phyloP scores from a whole-genome alignment of 495 filamentous ascomycete species.

The Aspergillus taichungensis region DNA sequence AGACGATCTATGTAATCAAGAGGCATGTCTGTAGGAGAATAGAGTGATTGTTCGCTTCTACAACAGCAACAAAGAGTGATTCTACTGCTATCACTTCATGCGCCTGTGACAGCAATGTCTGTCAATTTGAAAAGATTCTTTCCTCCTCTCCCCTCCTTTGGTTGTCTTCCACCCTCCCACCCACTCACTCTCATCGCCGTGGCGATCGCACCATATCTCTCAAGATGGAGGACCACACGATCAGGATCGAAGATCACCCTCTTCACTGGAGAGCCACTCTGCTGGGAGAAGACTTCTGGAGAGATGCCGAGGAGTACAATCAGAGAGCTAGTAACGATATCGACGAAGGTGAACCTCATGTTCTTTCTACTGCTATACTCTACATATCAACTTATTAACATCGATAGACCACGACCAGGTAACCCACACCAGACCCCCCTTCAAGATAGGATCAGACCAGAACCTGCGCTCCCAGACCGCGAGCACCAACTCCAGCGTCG shows the following conservation, averaged over 20 bases:
- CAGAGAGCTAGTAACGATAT: slow-evolving; percentile 9
- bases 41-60: background rate
- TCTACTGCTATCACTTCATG: too few relatives aligned
- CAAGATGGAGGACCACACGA: slow-evolving; percentile 14
- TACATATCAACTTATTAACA: background rate
- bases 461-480: background rate
- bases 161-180: background rate
- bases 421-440: slow-evolving; percentile 21
- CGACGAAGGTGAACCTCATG: slow-evolving; percentile 9
- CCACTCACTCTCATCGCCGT: background rate
- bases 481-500: background rate
- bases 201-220: background rate
- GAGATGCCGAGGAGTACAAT: slow-evolving; percentile 15
- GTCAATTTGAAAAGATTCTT: background rate
- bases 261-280: slow-evolving; percentile 24
- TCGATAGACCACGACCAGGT: slow-evolving; percentile 8
- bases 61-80: background rate
- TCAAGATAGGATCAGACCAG: slow-evolving; percentile 20
- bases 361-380: background rate
- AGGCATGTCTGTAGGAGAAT: background rate
- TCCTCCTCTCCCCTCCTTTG: background rate
- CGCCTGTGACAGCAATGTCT: background rate
- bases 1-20: too few relatives aligned
- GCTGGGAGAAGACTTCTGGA: slow-evolving; percentile 25
- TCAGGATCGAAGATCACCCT: slow-evolving; percentile 18